A percentile compares a stretch with the other conserved stretches of the same genome.
These are phyloP conservation scores for Fusarium tanahbumbuense DNA, from an alignment of 2,329 filamentous ascomycete genomes.

Conservation along the genomic window DNA sequence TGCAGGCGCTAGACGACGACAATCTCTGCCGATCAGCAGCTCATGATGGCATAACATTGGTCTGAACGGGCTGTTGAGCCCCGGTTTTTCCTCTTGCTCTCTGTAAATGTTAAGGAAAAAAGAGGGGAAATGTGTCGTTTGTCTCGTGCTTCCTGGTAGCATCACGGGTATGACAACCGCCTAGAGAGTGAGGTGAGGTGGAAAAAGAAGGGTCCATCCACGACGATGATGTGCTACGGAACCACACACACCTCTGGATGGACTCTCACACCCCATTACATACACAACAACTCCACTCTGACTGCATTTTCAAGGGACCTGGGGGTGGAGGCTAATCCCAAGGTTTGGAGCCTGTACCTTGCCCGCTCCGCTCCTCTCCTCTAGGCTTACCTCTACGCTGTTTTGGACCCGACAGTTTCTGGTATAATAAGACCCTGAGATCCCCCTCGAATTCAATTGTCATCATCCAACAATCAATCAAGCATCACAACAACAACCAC, in stretches of 20 bases:
- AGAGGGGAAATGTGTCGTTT: conserved; percentile 5
- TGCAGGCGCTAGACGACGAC: conserved; percentile 40
- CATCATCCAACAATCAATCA: conserved; percentile 20
- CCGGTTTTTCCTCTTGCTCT: conserved; percentile 17
- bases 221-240: conserved; percentile 20
- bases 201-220: conserved; percentile 42
- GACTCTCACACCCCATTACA: conserved; percentile 25
- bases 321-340: conserved; percentile 35
- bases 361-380: conserved; percentile 30
- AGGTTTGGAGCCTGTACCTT: conserved; percentile 17
- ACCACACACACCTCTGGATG: conserved; percentile 21
- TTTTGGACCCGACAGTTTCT: conserved; percentile 7
- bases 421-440: conserved; percentile 44
- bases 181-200: not conserved
- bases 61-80: conserved; percentile 25
- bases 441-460: conserved; percentile 7
- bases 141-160: conserved; percentile 22
- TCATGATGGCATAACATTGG: conserved; percentile 36
- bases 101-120: not conserved
- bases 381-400: not conserved
- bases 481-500: conserved; percentile 6
- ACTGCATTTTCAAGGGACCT: conserved; percentile 39
- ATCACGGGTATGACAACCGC: conserved; percentile 25
- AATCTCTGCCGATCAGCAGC: conserved; percentile 43
- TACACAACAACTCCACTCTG: conserved; percentile 20